Conservation (phyloP, 2,329 filamentous ascomycete species). For the Aquanectria penicillioides region DNA sequence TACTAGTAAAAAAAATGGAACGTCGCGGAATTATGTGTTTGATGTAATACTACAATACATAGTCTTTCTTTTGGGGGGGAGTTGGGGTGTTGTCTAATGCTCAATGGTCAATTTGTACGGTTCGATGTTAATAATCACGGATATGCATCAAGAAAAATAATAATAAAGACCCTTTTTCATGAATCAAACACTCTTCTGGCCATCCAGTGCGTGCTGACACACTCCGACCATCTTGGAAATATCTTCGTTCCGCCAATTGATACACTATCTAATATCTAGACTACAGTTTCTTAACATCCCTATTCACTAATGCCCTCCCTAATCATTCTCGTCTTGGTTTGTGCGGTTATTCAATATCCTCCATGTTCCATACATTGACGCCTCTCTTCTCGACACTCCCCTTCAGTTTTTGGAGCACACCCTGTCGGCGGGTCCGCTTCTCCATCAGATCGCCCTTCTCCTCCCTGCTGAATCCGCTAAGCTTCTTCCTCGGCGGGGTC, state of each 20-base stretch:
- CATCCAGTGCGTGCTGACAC: background rate
- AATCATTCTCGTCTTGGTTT: conserved; percentile 16
- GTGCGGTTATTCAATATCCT: conserved; percentile 55
- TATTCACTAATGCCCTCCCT: conserved; percentile 23
- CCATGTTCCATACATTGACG: conserved; percentile 60
- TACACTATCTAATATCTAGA: conserved; percentile 44
- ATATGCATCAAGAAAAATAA: background rate
- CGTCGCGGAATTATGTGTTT: background rate
- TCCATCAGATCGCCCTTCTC: conserved; percentile 68
- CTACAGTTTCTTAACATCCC: conserved; percentile 37
- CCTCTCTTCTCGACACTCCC: conserved; percentile 60
- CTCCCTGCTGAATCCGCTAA: conserved; percentile 67
- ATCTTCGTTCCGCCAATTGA: conserved; percentile 28
- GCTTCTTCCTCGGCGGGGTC: conserved; percentile 67
- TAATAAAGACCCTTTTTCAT: conserved; percentile 3
- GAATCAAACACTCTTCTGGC: background rate
- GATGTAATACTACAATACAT: conserved; percentile 6
- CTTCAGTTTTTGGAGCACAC: conserved; percentile 63
- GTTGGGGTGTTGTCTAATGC: conserved; percentile 12
- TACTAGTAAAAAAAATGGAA: background rate
- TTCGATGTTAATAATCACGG: no score
- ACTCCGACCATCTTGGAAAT: background rate
- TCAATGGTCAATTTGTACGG: background rate
- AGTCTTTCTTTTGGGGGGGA: no score
- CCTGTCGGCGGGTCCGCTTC: conserved; percentile 62